Evolutionary conservation across 192 early-diverging fungal genomes (phyloP).

Genomic region (Coemansia sp.): DNA sequence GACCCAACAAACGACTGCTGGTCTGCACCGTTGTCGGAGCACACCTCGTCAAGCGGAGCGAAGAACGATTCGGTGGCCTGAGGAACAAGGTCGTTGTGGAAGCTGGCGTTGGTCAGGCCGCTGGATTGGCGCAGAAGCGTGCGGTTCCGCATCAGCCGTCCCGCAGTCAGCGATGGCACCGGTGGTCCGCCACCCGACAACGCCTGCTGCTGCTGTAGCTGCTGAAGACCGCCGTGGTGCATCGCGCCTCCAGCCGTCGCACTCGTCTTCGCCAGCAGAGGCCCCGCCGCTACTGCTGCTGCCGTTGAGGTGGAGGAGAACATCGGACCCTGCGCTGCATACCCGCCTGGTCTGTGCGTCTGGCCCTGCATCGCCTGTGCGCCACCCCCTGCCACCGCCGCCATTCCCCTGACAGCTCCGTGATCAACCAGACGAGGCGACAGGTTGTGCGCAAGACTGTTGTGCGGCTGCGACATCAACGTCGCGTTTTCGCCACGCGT

Average conservation of each 20-base stretch:
- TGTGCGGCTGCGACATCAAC: slow-evolving; percentile 55
- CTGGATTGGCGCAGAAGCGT: slow-evolving; percentile 44
- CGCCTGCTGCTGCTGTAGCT: not conserved
- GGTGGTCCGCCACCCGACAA: not conserved
- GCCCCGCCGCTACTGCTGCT: not conserved
- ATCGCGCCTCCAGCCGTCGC: not conserved
- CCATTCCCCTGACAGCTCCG: slow-evolving; percentile 1
- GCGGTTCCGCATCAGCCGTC: slow-evolving; percentile 41
- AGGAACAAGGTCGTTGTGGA: slow-evolving; percentile 50
- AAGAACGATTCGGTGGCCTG: slow-evolving; percentile 52
- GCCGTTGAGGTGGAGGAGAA: no score
- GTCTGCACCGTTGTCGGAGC: slow-evolving; percentile 20
- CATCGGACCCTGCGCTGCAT: not conserved
- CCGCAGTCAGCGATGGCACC: slow-evolving; percentile 14
- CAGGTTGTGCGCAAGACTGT: slow-evolving; percentile 42
- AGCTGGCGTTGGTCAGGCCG: slow-evolving; percentile 39
- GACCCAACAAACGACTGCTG: not conserved
- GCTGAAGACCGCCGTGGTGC: no score
- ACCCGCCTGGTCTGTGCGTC: no score
- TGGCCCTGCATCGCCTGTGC: slow-evolving; percentile 13
- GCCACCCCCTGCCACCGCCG: not conserved
- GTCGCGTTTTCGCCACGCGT: slow-evolving; percentile 38
- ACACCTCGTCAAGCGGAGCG: slow-evolving; percentile 52
- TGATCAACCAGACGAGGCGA: slow-evolving; percentile 40
- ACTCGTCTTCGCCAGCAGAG: not conserved